These are phyloP conservation scores for Monosporascus sp. DNA, from an alignment of 2,329 filamentous ascomycete genomes.

Conservation along the genomic window DNA sequence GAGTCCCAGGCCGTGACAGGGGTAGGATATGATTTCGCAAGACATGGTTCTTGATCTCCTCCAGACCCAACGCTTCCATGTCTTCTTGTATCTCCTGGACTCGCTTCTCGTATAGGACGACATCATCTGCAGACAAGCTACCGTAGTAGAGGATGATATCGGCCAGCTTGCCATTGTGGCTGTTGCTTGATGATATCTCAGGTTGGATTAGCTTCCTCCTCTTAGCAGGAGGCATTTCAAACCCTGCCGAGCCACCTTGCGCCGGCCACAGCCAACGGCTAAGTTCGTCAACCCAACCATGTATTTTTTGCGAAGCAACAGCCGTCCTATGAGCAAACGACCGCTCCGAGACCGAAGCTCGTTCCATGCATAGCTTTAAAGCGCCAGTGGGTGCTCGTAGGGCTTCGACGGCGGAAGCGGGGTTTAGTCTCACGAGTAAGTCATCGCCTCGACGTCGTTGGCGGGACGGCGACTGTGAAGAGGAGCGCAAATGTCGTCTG, in stretches of 20 bases:
- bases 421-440: conserved; percentile 56
- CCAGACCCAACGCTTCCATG: conserved; percentile 66
- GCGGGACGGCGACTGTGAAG: conserved; percentile 41
- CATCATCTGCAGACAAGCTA: conserved; percentile 59
- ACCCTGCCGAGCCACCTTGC: conserved; percentile 45
- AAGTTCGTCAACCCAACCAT: conserved; percentile 72
- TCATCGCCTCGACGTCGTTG: conserved; percentile 45
- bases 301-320: conserved; percentile 63
- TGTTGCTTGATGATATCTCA: conserved; percentile 11
- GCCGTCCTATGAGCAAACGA: conserved; percentile 68
- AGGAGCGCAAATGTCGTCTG: conserved; percentile 34
- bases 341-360: conserved; percentile 59
- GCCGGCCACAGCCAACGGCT: conserved; percentile 53
- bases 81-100: conserved; percentile 68
- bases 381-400: conserved; percentile 49
- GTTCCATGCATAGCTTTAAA: conserved; percentile 55
- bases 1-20: conserved; percentile 46
- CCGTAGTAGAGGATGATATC: conserved; percentile 53
- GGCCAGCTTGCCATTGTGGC: conserved; percentile 12
- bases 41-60: conserved; percentile 86
- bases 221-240: conserved; percentile 42
- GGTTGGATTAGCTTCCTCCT: conserved; percentile 31
- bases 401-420: conserved; percentile 54
- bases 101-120: conserved; percentile 64
- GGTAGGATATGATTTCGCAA: conserved; percentile 72